Conservation (phyloP, 306 rosid genomes). For the Ochetophila trinervis region DNA sequence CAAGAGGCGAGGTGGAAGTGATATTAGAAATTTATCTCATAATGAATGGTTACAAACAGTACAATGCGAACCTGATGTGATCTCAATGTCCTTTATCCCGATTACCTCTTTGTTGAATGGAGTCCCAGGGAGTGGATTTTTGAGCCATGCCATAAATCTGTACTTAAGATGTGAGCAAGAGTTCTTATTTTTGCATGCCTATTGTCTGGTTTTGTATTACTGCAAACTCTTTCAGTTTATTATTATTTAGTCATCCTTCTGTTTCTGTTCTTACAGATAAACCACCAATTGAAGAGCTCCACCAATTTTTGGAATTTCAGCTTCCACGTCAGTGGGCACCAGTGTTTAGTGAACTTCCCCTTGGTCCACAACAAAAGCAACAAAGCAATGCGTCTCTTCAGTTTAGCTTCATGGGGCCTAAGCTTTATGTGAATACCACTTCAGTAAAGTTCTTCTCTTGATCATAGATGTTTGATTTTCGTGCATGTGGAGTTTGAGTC, state of each 20-base stretch:
- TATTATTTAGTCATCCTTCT: conserved; percentile 3
- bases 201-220: neutral
- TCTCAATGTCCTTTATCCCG: conserved; percentile 93
- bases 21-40: conserved; percentile 51
- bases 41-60: conserved; percentile 86
- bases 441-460: conserved; percentile 44
- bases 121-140: conserved; percentile 95
- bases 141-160: conserved; percentile 97
- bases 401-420: conserved; percentile 95
- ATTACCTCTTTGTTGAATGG: conserved; percentile 89
- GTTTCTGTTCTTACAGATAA: conserved; percentile 58
- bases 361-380: conserved; percentile 91
- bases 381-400: conserved; percentile 70
- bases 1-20: conserved; percentile 92
- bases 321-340: conserved; percentile 99
- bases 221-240: neutral
- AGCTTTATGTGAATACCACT: conserved; percentile 77
- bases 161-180: conserved; percentile 86
- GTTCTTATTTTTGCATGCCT: conserved; percentile 15
- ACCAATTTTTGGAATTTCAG: conserved; percentile 98
- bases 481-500: conserved; percentile 1
- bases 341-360: conserved; percentile 94
- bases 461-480: neutral
- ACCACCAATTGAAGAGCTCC: conserved; percentile 91
- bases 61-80: conserved; percentile 86